Evolutionary conservation across 148 eudicot species (phyloP).

Genomic region (Camellia japonica): DNA sequence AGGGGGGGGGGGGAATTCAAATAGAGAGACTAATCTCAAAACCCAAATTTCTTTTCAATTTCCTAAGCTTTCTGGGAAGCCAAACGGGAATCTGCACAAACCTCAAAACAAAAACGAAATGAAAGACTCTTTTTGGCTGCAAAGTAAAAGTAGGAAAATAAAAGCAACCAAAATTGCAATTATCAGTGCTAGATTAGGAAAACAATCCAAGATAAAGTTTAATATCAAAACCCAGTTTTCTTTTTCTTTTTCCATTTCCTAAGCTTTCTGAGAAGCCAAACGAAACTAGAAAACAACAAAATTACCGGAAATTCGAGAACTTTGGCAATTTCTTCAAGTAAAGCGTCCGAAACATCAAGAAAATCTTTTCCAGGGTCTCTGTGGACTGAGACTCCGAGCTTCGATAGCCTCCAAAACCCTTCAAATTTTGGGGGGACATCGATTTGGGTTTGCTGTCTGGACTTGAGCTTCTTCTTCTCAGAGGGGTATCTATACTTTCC

Average conservation of each 20-base stretch:
- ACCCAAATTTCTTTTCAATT: too few relatives aligned
- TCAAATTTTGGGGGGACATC: conserved; percentile 43
- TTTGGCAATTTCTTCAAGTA: conserved; percentile 83
- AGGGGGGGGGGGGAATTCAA: rapidly evolving
- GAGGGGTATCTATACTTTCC: conserved; percentile 92
- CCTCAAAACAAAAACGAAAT: background rate
- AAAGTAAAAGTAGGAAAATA: background rate
- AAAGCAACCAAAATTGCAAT: background rate
- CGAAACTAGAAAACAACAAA: background rate
- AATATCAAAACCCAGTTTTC: background rate
- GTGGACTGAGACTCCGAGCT: conserved; percentile 55
- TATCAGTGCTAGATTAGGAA: too few relatives aligned
- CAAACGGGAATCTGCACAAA: too few relatives aligned
- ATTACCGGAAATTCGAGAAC: conserved; percentile 92
- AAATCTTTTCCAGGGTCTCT: conserved; percentile 91
- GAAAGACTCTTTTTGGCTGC: background rate
- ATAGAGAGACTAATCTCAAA: too few relatives aligned
- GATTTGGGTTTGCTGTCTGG: conserved; percentile 28
- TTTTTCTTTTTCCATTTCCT: background rate
- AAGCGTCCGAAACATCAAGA: conserved; percentile 58
- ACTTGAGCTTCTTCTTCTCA: conserved; percentile 72
- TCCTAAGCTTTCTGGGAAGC: too few relatives aligned
- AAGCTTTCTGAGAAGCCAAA: background rate
- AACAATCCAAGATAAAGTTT: background rate
- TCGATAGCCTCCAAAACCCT: conserved; percentile 83